phyloP scores from a whole-genome alignment of 768 basidiomycete genomes.

The Sistotremastrum niveocremeum region DNA sequence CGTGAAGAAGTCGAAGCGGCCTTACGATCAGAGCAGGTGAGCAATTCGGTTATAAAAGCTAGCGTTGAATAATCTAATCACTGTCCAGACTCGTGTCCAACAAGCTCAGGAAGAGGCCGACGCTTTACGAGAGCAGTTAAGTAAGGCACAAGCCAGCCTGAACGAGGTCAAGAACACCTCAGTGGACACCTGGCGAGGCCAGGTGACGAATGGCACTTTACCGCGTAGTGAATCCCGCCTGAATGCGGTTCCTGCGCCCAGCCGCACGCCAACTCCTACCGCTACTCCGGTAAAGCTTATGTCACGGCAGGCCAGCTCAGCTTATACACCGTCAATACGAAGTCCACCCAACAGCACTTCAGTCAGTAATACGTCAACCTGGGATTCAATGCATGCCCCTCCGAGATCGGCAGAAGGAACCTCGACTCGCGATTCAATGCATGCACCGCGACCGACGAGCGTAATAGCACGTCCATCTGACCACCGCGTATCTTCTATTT shows the following conservation, averaged over 20 bases:
- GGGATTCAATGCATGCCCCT: conserved; percentile 60
- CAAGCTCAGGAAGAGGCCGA: too few species aligned
- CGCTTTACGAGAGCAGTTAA: too few species aligned
- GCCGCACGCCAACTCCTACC: too few species aligned
- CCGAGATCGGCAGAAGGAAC: conserved; percentile 10
- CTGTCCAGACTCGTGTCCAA: too few species aligned
- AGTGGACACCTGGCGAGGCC: too few species aligned
- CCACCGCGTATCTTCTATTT: conserved; percentile 7
- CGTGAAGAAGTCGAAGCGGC: conserved; percentile 67
- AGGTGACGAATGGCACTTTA: too few species aligned
- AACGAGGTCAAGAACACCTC: too few species aligned
- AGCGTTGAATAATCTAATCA: too few species aligned
- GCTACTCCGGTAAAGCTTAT: conserved; percentile 6
- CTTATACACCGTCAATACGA: conserved; percentile 24
- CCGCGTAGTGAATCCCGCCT: too few species aligned
- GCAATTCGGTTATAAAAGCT: not conserved
- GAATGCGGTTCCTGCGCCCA: too few species aligned
- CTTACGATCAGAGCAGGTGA: conserved; percentile 53
- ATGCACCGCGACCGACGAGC: conserved; percentile 21
- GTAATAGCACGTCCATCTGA: conserved; percentile 9
- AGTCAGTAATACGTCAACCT: conserved; percentile 32
- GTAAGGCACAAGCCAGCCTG: too few species aligned
- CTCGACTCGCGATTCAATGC: conserved; percentile 11
- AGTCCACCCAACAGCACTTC: conserved; percentile 31
- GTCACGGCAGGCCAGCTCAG: conserved; percentile 16